Evolutionary conservation across 352 stramenopile genomes (phyloP).

Genomic region (Aphanomyces invadans): DNA sequence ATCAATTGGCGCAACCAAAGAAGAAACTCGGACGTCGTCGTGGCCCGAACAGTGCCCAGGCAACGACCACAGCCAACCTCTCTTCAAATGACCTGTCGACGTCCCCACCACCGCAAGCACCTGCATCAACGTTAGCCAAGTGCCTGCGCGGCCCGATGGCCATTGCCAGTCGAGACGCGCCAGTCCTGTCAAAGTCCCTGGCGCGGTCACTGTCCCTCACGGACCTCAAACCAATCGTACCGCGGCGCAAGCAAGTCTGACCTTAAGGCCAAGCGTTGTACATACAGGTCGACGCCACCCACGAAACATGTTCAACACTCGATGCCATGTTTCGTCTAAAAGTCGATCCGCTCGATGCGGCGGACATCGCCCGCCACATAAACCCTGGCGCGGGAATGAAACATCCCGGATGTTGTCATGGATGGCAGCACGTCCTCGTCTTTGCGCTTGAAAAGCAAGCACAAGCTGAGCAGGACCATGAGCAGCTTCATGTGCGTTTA

Average conservation of each 20-base stretch:
- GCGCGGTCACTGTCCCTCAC: not conserved
- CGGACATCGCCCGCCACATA: constrained; percentile 19
- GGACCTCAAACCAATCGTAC: not conserved
- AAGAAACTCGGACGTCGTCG: not conserved
- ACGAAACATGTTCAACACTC: too few relatives aligned
- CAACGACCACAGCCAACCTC: not conserved
- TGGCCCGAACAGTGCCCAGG: not conserved
- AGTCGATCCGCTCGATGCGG: constrained; percentile 6
- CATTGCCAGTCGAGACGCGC: not conserved
- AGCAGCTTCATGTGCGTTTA: constrained; percentile 30
- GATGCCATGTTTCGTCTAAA: too few relatives aligned
- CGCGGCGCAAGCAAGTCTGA: not conserved
- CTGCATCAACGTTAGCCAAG: not conserved
- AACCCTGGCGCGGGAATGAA: not conserved
- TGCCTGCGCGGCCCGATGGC: not conserved
- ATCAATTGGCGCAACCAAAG: not conserved
- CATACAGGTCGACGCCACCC: too few relatives aligned
- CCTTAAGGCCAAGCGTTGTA: not conserved
- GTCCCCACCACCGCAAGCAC: not conserved
- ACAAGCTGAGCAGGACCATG: constrained; percentile 45
- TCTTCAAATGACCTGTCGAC: too few relatives aligned
- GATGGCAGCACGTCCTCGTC: constrained; percentile 59
- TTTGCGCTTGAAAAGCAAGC: constrained; percentile 61
- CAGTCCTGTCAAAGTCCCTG: not conserved
- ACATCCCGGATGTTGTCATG: constrained; percentile 39